These are phyloP conservation scores for Discostella stelligeroides DNA, from an alignment of 108 stramenopile species.

Conservation along the genomic window DNA sequence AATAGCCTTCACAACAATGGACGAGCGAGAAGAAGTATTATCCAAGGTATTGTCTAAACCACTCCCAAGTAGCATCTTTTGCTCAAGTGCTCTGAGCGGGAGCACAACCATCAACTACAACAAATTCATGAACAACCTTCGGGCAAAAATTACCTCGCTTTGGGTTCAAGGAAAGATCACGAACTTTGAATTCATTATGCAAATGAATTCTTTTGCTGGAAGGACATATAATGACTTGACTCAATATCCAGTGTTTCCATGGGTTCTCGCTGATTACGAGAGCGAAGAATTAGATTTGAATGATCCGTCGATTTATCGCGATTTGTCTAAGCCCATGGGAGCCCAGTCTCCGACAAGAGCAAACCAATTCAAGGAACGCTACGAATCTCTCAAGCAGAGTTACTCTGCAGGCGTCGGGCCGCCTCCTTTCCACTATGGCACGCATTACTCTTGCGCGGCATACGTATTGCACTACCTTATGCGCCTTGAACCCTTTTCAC, in stretches of 20 bases:
- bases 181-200: slow-evolving; percentile 99
- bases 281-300: slow-evolving; percentile 92
- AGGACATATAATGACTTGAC: slow-evolving; percentile 95
- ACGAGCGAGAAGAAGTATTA: slow-evolving; percentile 81
- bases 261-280: slow-evolving; percentile 97
- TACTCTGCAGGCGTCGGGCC: slow-evolving; percentile 81
- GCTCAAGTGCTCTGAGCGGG: slow-evolving; percentile 42
- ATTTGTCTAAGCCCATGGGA: slow-evolving; percentile 97
- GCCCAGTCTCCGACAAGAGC: slow-evolving; percentile 85
- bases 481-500: slow-evolving; percentile 94
- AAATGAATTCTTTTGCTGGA: slow-evolving; percentile 96
- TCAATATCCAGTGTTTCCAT: slow-evolving; percentile 99
- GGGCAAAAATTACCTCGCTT: slow-evolving; percentile 77
- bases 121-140: slow-evolving; percentile 84
- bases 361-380: slow-evolving; percentile 89
- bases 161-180: slow-evolving; percentile 92
- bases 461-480: slow-evolving; percentile 97
- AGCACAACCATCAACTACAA: slow-evolving; percentile 82
- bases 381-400: slow-evolving; percentile 81
- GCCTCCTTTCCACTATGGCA: slow-evolving; percentile 98
- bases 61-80: slow-evolving; percentile 86
- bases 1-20: slow-evolving; percentile 67
- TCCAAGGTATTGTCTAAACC: slow-evolving; percentile 67
- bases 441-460: slow-evolving; percentile 96
- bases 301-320: slow-evolving; percentile 89